A percentile compares a stretch with the other conserved stretches of the same genome.
phyloP scores from a whole-genome alignment of 768 basidiomycete species.

The Arthromyces matolae region DNA sequence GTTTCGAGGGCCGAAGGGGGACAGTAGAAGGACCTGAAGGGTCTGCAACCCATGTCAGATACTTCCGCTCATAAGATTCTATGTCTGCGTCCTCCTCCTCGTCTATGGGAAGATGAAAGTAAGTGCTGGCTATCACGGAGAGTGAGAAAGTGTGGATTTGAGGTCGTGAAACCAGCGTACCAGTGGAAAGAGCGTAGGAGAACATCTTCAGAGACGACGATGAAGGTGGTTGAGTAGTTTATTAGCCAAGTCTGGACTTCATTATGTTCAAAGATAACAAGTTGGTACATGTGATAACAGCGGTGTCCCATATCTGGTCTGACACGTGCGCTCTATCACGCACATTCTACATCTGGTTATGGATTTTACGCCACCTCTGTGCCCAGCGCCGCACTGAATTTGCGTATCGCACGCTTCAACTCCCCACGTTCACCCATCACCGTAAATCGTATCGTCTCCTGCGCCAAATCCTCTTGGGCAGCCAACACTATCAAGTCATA shows the following conservation, averaged over 20 bases:
- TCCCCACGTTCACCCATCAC: slow-evolving; percentile 91
- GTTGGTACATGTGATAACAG: slow-evolving; percentile 32
- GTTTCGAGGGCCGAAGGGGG: slow-evolving; percentile 4
- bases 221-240: background rate
- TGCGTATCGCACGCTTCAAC: slow-evolving; percentile 53
- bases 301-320: slow-evolving; percentile 13
- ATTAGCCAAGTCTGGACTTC: slow-evolving; percentile 6
- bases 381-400: slow-evolving; percentile 47
- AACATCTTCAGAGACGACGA: slow-evolving; percentile 31
- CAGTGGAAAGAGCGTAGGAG: slow-evolving; percentile 44
- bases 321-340: slow-evolving; percentile 47
- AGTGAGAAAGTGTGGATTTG: slow-evolving; percentile 1
- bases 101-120: slow-evolving; percentile 62
- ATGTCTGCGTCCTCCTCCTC: slow-evolving; percentile 50
- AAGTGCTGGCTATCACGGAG: slow-evolving; percentile 46
- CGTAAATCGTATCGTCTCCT: slow-evolving; percentile 59
- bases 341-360: background rate
- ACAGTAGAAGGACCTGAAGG: slow-evolving; percentile 27
- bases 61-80: slow-evolving; percentile 42
- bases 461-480: slow-evolving; percentile 24
- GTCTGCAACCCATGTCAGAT: slow-evolving; percentile 46
- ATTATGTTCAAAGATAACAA: slow-evolving; percentile 61
- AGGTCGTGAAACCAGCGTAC: slow-evolving; percentile 17
- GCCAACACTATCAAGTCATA: slow-evolving; percentile 51
- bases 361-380: slow-evolving; percentile 25